These are phyloP conservation scores for Lichtheimia ornata DNA, from an alignment of 371 early-diverging fungal species.

Conservation along the genomic window DNA sequence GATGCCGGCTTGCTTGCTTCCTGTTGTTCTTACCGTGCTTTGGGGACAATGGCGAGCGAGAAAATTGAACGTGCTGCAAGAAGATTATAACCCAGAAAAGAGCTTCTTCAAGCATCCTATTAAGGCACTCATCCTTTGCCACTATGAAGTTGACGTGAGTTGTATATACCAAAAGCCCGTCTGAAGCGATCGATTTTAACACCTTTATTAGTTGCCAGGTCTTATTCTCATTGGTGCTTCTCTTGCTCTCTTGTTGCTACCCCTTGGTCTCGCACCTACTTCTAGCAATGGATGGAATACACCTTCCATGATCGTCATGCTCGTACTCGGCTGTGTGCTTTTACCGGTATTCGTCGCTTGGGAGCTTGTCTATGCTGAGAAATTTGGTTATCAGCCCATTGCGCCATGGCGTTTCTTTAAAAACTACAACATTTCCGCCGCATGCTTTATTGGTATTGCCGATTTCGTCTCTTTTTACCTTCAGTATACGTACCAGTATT, in stretches of 20 bases:
- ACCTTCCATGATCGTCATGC: constrained; percentile 21
- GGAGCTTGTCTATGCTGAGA: constrained; percentile 13
- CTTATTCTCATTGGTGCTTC: constrained; percentile 17
- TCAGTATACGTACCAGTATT: constrained; percentile 21
- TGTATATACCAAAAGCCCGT: too few relatives aligned
- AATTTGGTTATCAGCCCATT: constrained; percentile 15
- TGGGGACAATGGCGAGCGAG: constrained; percentile 20
- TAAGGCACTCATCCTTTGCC: constrained; percentile 1
- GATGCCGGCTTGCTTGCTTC: constrained; percentile 19
- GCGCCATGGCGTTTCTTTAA: constrained; percentile 20
- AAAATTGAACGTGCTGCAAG: constrained; percentile 9
- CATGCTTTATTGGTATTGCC: constrained; percentile 17
- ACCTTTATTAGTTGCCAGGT: constrained; percentile 11
- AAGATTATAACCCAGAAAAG: constrained; percentile 7
- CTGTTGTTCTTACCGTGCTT: constrained; percentile 14
- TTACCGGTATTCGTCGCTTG: constrained; percentile 15
- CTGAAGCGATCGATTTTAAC: neutral
- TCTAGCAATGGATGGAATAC: constrained; percentile 18
- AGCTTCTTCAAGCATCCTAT: constrained; percentile 18
- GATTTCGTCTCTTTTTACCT: constrained; percentile 25
- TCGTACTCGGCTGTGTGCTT: constrained; percentile 16
- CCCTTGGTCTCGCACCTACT: constrained; percentile 18
- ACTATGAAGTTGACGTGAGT: constrained; percentile 20
- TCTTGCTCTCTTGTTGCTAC: constrained; percentile 21
- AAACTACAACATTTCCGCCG: constrained; percentile 17